Evolutionary conservation across 1,284 basidiomycete genomes (phyloP), one percentile per base, ranked within the genome.

Genomic region (Fomitopsis betulina): DNA sequence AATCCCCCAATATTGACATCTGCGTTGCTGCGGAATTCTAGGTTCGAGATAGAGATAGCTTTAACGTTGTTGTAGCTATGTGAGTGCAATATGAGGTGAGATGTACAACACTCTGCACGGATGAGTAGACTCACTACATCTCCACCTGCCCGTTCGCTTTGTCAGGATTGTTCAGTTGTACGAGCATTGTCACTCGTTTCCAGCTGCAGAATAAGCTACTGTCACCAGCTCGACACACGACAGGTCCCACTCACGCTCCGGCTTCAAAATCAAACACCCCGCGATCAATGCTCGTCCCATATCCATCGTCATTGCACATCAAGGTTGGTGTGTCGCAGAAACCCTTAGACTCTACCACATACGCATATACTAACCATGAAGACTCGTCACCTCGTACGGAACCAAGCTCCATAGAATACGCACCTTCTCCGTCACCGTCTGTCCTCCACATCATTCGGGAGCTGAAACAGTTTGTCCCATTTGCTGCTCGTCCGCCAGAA

Each of bases 1-100:
- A 90, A 69, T 9, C 87, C 87, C 42, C 81, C 82, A 6, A 80
- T 76, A 52, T 63, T 59, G 49, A 72, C 57, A 47, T 54, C 62
- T n/a, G 65, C 57, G 40, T 53, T 63, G 10, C 59, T 60, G 19
- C 70, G 69, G 50, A 65, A 68, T 32, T 69, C 64, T 38, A 72
- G 54, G 21, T 58, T 62, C 23, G 63, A 39, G 47, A 70, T 58
- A 47, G 68, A 58, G 17, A 70, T 58, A 1, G 70, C 71, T 13
- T 62, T 60, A 15, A 70, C 68, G 55, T 70, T 67, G 59, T 72
- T 71, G 62, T 67, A 72, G 61, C 71, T 72, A 43, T 37, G 27
- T 1, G 0, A 8, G 27, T 6, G 12, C 25, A n/a, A 38, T 12
- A 43, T 15, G 25, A 39, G 42, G 50, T 30, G 27, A 51, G n/a